Conservation (phyloP, 495 filamentous ascomycete species). For the Aspergillus biplanus region DNA sequence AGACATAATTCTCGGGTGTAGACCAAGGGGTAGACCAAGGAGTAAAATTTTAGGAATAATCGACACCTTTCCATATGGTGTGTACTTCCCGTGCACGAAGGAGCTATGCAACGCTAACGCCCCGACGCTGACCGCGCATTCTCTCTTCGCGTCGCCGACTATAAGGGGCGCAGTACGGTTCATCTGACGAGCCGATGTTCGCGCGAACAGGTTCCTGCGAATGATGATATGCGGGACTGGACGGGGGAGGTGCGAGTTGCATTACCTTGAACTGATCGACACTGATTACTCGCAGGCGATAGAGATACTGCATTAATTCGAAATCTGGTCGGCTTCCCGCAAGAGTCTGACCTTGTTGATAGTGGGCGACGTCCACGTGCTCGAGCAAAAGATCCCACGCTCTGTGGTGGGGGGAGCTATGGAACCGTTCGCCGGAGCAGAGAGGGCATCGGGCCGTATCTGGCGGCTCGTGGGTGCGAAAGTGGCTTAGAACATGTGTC, state of each 20-base stretch:
- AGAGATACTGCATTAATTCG: constrained; percentile 52
- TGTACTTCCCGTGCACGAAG: no score
- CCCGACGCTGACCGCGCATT: constrained; percentile 43
- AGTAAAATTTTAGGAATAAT: not conserved
- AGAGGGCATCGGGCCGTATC: constrained; percentile 45
- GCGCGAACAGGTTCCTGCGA: constrained; percentile 47
- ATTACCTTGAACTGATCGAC: constrained; percentile 52
- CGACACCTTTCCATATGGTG: no score
- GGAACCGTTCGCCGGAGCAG: constrained; percentile 41
- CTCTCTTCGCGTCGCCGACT: constrained; percentile 48
- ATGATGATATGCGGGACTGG: constrained; percentile 49
- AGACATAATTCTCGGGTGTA: not conserved
- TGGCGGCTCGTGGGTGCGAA: constrained; percentile 44
- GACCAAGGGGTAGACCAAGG: not conserved
- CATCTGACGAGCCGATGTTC: constrained; percentile 49
- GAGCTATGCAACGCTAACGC: constrained; percentile 36
- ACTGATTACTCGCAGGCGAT: constrained; percentile 44
- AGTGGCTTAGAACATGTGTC: constrained; percentile 49
- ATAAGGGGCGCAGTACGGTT: constrained; percentile 51
- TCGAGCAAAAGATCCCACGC: constrained; percentile 47
- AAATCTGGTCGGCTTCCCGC: constrained; percentile 47
- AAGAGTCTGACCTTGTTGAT: constrained; percentile 43
- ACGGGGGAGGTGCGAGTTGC: constrained; percentile 46
- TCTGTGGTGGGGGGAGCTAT: constrained; percentile 28
- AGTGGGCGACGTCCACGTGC: constrained; percentile 44